Evolutionary conservation across 2,329 filamentous ascomycete genomes (phyloP).

Genomic region (Elsinoe necatrix): DNA sequence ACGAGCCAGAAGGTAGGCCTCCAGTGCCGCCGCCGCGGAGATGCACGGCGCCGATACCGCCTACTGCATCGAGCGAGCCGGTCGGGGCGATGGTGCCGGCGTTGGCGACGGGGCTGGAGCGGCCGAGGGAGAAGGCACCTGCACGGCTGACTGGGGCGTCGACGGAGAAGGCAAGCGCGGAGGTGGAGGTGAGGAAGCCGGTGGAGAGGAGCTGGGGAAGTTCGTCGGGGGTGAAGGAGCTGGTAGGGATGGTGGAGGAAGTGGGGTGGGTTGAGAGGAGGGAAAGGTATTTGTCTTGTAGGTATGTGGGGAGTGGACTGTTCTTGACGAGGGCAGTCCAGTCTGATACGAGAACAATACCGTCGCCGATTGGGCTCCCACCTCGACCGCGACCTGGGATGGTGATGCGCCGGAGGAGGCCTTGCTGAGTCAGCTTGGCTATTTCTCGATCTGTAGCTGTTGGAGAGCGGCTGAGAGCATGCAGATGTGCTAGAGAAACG

Average conservation of each 20-base stretch:
- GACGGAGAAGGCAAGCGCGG: constrained; percentile 30
- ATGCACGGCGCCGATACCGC: constrained; percentile 57
- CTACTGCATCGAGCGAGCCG: constrained; percentile 60
- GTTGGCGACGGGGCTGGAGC: constrained; percentile 52
- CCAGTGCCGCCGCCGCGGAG: constrained; percentile 50
- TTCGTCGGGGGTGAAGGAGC: constrained; percentile 39
- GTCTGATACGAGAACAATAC: constrained; percentile 51
- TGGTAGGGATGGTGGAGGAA: constrained; percentile 34
- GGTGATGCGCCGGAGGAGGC: constrained; percentile 52
- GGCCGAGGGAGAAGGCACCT: constrained; percentile 36
- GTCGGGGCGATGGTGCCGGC: constrained; percentile 57
- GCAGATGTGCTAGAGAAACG: constrained; percentile 57
- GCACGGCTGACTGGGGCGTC: constrained; percentile 37
- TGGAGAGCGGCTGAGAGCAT: constrained; percentile 53
- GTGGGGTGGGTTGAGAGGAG: constrained; percentile 47
- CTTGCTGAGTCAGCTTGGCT: constrained; percentile 49
- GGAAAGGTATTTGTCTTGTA: constrained; percentile 45
- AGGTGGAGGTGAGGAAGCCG: constrained; percentile 56
- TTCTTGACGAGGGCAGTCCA: constrained; percentile 38
- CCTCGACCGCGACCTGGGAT: constrained; percentile 54
- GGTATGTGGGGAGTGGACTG: constrained; percentile 26
- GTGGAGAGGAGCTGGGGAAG: constrained; percentile 52
- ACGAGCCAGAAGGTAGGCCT: constrained; percentile 20
- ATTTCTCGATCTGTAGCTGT: constrained; percentile 61
- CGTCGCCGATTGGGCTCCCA: constrained; percentile 53